Evolutionary conservation across 495 filamentous ascomycete species (phyloP), one percentile per base, ranked within the genome.

Genomic region (Xylaria longipes): DNA sequence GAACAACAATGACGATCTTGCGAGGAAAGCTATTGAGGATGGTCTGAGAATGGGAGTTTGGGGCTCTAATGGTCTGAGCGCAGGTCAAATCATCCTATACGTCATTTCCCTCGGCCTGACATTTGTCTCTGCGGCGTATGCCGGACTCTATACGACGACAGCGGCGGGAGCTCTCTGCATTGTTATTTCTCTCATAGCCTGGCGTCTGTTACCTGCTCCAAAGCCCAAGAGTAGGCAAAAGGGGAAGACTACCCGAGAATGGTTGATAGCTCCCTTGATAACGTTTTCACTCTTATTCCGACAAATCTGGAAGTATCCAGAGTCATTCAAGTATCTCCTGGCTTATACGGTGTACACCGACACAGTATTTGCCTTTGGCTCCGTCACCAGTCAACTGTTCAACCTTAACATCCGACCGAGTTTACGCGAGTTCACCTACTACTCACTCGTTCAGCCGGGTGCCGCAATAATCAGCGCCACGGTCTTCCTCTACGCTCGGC

Each of bases 311-410:
- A n/a, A 39, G 37, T 41, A 62, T 31, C 58, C 58, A 22, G 58
- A 62, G 29, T 62, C 35, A 11, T 41, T 62, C 12, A 62, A 62
- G 37, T 62, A 25, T 11, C 58, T 62, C 9, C 37, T 62, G 58
- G 58, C 58, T n/a, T 62, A 39, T 20, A 62, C 58, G 11, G 22
- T 62, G 11, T 62, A 62, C 58, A 62, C 25, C n/a, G 58, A 62
- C 11, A 62, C 58, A 0, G n/a, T 41, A 6, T 62, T 62, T 22
- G 58, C 58, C 11, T 62, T 62, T 11, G 17, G 58, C 17, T 20
- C 58, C 3, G 37, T 62, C 35, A 62, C 58, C 1, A 20, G 29
- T 27, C 37, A 62, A 27, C 20, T 62, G n/a, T 62, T 62, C 37
- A 62, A 62, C 35, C 58, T 62, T n/a, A 39, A 62, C 11, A 27